phyloP scores from a whole-genome alignment of 495 filamentous ascomycete species.

The Ramalina peruviana region DNA sequence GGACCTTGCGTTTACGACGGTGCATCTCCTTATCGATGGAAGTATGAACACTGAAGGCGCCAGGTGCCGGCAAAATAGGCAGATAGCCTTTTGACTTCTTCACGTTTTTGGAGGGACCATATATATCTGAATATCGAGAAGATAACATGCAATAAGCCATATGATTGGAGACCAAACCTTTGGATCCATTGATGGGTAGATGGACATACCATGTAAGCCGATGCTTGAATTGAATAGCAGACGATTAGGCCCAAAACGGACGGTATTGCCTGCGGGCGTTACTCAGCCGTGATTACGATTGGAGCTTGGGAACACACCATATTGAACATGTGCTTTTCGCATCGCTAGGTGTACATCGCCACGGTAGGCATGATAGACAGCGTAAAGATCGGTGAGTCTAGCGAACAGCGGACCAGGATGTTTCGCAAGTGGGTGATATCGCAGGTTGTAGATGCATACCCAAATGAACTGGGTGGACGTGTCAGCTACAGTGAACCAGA shows the following conservation, averaged over 20 bases:
- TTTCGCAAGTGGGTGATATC: conserved; percentile 49
- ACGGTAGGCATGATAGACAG: conserved; percentile 8
- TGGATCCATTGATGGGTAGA: not conserved
- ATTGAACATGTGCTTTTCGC: conserved; percentile 40
- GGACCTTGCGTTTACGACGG: conserved; percentile 37
- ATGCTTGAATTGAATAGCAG: conserved; percentile 13
- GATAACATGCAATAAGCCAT: not conserved
- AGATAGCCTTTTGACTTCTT: conserved; percentile 41
- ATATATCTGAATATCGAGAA: conserved; percentile 43
- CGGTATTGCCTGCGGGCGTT: conserved; percentile 7
- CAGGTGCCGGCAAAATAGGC: conserved; percentile 38
- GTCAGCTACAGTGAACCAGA: too few species aligned
- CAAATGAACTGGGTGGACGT: not conserved
- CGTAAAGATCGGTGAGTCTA: conserved; percentile 21
- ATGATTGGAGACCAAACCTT: too few species aligned
- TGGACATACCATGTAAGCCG: conserved; percentile 8
- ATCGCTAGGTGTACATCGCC: conserved; percentile 33
- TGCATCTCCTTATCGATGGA: conserved; percentile 39
- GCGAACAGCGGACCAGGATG: conserved; percentile 51
- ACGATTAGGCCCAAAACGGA: conserved; percentile 14
- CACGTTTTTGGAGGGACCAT: conserved; percentile 34
- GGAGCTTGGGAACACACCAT: conserved; percentile 24
- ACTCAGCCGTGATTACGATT: not conserved
- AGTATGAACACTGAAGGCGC: conserved; percentile 44
- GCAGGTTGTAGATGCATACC: conserved; percentile 32